phyloP scores from a whole-genome alignment of 2,329 filamentous ascomycete genomes.

The Colletotrichum orchidophilum region DNA sequence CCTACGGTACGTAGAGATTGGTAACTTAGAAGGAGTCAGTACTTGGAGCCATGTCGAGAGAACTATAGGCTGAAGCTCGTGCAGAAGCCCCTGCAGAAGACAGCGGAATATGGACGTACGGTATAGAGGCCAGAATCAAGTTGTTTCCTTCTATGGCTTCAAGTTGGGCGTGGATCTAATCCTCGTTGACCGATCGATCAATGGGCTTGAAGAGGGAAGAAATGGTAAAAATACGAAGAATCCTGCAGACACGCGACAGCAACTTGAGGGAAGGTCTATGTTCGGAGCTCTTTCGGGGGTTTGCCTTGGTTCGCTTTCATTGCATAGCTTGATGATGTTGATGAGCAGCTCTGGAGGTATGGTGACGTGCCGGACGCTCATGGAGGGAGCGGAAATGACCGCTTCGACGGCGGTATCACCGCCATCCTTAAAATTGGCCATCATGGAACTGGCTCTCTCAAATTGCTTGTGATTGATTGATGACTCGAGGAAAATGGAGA shows the following conservation, averaged over 20 bases:
- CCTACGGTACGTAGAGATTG: not conserved
- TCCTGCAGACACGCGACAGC: not conserved
- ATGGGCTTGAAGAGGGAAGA: not conserved
- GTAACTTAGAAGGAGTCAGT: not conserved
- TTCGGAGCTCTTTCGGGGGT: too few species aligned
- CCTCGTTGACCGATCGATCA: not conserved
- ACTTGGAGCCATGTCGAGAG: not conserved
- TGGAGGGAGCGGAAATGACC: not conserved
- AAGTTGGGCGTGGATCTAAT: not conserved
- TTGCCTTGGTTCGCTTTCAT: not conserved
- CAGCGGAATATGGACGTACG: not conserved
- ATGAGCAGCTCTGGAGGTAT: constrained; percentile 11
- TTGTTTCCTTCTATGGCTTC: not conserved
- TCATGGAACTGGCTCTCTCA: not conserved
- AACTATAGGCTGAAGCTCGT: not conserved
- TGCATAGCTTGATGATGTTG: not conserved
- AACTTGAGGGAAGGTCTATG: not conserved
- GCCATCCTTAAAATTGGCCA: too few species aligned
- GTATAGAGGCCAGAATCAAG: not conserved
- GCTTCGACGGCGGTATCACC: not conserved
- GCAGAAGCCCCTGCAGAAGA: not conserved
- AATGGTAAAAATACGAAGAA: not conserved
- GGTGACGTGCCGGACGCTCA: not conserved
- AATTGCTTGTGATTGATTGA: too few species aligned
- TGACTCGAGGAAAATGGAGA: too few species aligned